Evolutionary conservation across 108 stramenopile species (phyloP), one percentile per base, ranked within the genome.

Genomic region (Parietichytrium sp.): DNA sequence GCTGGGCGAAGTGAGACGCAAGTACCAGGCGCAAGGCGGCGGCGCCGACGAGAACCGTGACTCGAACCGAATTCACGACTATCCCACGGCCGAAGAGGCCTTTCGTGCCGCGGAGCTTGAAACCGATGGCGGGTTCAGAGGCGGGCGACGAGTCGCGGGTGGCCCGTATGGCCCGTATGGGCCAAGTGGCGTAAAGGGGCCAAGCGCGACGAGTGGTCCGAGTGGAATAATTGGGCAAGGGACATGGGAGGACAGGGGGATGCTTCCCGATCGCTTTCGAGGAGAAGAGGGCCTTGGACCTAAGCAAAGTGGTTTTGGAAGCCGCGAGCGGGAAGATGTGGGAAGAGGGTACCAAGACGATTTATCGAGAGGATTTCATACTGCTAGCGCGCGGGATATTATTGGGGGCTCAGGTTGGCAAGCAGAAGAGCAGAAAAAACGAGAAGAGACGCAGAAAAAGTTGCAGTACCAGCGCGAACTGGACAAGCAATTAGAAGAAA

Each of bases 81-180:
- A 18, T 72, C 61, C 61, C 29, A 72, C 16, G 15, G 61, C 61
- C 10, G 20, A 72, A 42, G 61, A 72, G 25, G 61, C 61, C 42
- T 72, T 72, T 27, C 61, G 61, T 7, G 61, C 18, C 36, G 61
- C 61, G 20, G 38, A 72, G 45, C 61, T 72, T n/a, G 61, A 72
- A 72, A 72, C 42, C n/a, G 49, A 50, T 27, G 15, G 25, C 29
- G 18, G 54, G 15, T 20, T 26, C 20, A n/a, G 23, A 55, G 25
- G 26, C 54, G 15, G 18, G 20, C 54, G 29, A 1, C 54, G 20
- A 29, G n/a, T 18, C 49, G 18, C 49, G 18, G 18, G 49, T n/a
- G 49, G 18, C 18, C 18, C n/a, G 16, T n/a, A 50, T 18, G 49
- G n/a, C 49, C 16, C 49, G n/a, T 16, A 16, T 50, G n/a, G 18